Evolutionary conservation across 108 stramenopile genomes (phyloP).

Genomic region (Pseudonitzschia pungens): DNA sequence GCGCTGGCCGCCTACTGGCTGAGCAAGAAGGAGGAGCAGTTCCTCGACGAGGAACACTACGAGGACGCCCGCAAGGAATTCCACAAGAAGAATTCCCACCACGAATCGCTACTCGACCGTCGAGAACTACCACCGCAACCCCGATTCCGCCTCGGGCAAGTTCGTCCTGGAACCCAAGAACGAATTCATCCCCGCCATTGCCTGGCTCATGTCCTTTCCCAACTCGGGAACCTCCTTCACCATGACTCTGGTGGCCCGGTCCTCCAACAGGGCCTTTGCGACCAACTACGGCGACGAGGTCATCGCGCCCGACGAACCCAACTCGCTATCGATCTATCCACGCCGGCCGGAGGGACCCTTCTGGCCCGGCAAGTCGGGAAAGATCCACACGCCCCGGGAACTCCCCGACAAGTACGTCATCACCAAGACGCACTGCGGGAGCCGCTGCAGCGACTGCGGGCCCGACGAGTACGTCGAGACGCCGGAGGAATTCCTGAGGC

Average conservation of each 20-base stretch:
- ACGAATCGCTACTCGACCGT: background rate
- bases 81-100: background rate
- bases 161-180: conserved; percentile 25
- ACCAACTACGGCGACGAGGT: conserved; percentile 44
- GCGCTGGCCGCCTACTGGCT: background rate
- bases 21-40: background rate
- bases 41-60: conserved; percentile 10
- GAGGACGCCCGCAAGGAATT: conserved; percentile 14
- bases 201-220: conserved; percentile 66
- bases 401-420: conserved; percentile 58
- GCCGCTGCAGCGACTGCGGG: conserved; percentile 56
- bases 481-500: conserved; percentile 35
- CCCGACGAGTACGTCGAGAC: conserved; percentile 60
- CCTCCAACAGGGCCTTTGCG: conserved; percentile 29
- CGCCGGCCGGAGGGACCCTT: conserved; percentile 50
- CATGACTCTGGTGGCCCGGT: conserved; percentile 34
- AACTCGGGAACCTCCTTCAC: conserved; percentile 54
- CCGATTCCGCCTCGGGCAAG: background rate
- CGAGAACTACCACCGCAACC: background rate
- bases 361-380: conserved; percentile 43
- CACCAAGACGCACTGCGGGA: conserved; percentile 84
- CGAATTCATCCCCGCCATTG: conserved; percentile 41
- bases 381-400: conserved; percentile 25
- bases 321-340: conserved; percentile 37
- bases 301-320: conserved; percentile 25